Evolutionary conservation across 768 basidiomycete genomes (phyloP).

Genomic region (Inosperma sp.): DNA sequence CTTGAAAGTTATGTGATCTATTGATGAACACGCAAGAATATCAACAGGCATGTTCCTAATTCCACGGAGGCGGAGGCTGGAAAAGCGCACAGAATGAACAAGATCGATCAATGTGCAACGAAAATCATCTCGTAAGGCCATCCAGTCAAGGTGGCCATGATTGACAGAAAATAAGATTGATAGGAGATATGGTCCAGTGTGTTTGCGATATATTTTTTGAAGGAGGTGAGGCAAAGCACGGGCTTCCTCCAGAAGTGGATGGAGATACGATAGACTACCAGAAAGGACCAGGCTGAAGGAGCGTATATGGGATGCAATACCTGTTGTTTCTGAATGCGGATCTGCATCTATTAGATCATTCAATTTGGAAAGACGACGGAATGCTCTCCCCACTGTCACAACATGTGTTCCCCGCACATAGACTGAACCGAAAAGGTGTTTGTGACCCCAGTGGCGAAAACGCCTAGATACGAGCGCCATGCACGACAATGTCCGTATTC

Average conservation of each 20-base stretch:
- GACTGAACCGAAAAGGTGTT: constrained; percentile 14
- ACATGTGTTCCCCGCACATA: constrained; percentile 8
- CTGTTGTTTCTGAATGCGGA: constrained; percentile 12
- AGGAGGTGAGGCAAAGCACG: constrained; percentile 14
- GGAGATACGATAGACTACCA: constrained; percentile 10
- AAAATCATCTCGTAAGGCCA: constrained; percentile 9
- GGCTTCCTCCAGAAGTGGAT: constrained; percentile 15
- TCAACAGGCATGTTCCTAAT: constrained; percentile 15
- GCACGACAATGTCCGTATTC: constrained; percentile 11
- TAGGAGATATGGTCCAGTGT: constrained; percentile 13
- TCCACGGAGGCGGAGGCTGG: constrained; percentile 14
- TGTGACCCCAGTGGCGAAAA: constrained; percentile 17
- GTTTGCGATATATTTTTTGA: constrained; percentile 13
- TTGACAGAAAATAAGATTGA: constrained; percentile 12
- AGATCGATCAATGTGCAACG: constrained; percentile 12
- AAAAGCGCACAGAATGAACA: constrained; percentile 12
- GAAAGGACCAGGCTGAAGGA: constrained; percentile 11
- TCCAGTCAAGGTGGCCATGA: constrained; percentile 15
- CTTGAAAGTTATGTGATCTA: constrained; percentile 16
- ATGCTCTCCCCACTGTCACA: not conserved
- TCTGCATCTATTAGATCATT: constrained; percentile 14
- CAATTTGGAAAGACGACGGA: constrained; percentile 7
- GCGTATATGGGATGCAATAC: constrained; percentile 17
- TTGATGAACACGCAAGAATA: constrained; percentile 11
- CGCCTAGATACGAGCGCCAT: constrained; percentile 17